Evolutionary conservation across 768 basidiomycete species (phyloP).

Genomic region (Leccinum truebloodii): DNA sequence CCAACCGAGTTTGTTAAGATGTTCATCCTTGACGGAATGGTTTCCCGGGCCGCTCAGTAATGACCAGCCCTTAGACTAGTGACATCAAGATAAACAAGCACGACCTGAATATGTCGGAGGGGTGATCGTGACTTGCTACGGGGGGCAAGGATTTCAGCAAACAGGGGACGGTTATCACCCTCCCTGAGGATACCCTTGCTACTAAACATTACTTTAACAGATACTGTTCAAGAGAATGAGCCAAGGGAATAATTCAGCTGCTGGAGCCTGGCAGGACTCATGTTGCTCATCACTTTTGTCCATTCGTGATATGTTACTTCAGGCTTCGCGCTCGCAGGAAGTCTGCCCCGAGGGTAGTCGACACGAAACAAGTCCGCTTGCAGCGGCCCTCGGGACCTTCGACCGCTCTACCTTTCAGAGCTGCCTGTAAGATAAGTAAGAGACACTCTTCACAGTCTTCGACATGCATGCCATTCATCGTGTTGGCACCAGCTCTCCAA

Average conservation of each 20-base stretch:
- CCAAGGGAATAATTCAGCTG: neutral
- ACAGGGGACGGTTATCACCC: slow-evolving; percentile 35
- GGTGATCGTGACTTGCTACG: slow-evolving; percentile 29
- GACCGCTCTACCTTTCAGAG: slow-evolving; percentile 42
- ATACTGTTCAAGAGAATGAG: slow-evolving; percentile 22
- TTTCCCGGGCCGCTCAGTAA: slow-evolving; percentile 23
- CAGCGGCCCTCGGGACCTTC: slow-evolving; percentile 44
- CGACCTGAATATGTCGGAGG: too few relatives aligned
- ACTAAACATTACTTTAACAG: slow-evolving; percentile 18
- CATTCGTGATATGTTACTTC: slow-evolving; percentile 32
- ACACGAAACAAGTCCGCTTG: slow-evolving; percentile 20
- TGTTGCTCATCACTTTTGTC: slow-evolving; percentile 39
- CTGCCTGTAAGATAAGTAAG: slow-evolving; percentile 37
- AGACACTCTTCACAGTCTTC: slow-evolving; percentile 40
- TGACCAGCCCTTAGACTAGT: slow-evolving; percentile 10
- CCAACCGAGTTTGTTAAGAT: slow-evolving; percentile 43
- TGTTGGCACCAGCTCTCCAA: slow-evolving; percentile 43
- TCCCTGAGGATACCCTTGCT: slow-evolving; percentile 36
- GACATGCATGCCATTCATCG: slow-evolving; percentile 42
- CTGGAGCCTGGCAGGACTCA: slow-evolving; percentile 17
- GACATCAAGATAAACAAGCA: neutral
- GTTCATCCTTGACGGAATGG: slow-evolving; percentile 34
- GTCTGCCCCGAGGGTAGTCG: slow-evolving; percentile 29
- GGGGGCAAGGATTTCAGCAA: slow-evolving; percentile 35
- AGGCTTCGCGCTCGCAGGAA: slow-evolving; percentile 35